Evolutionary conservation across 148 eudicot species (phyloP), one percentile per base, ranked within the genome.

Genomic region (Gaultheria prostrata): DNA sequence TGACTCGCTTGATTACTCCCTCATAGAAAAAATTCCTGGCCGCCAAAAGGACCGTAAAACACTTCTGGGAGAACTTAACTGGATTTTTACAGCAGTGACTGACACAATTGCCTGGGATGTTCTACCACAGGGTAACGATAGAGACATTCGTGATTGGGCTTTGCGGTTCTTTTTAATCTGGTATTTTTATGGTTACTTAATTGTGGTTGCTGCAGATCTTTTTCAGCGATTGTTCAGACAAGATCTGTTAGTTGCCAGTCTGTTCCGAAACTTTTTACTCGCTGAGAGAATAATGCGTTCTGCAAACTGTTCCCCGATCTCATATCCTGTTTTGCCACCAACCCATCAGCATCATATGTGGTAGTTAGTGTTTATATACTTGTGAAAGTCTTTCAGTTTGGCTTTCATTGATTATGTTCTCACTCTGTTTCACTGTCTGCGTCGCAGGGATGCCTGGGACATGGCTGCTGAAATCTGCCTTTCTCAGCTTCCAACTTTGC

Each of bases 51-150:
- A 97, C 84, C 90, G 99, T 21, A 95, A 93, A 87, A 97, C 99
- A 82, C 99, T 92, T 88, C 92, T 97, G 50, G 99, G 99, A 85
- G 99, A 97, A 88, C 89, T 97, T 81, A 97, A 97, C 84, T 97
- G 99, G 99, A 97, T 97, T 85, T 97, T 95, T 82, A 92, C 98
- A 8, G 98, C 99, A 45, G 94, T 97, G 48, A 97, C 99, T 3
- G 98, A 97, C 87, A 97, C 99, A 83, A 95, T 97, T 90, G 99
- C 99, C 76, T 97, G 99, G 99, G 95, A 95, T 91, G 97, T 97
- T 86, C 95, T 97, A 35, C 99, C 99, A 65, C 98, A 92, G 87
- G 98, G 99, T 97, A 91, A 72, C 53, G 11, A 78, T 76, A 54
- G 33, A 73, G 63, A 49, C 35, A 24, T 73, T 48, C 30, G 26